These are phyloP conservation scores for Cyclanthera cordifolia DNA, from an alignment of 306 rosid species.

Conservation along the genomic window DNA sequence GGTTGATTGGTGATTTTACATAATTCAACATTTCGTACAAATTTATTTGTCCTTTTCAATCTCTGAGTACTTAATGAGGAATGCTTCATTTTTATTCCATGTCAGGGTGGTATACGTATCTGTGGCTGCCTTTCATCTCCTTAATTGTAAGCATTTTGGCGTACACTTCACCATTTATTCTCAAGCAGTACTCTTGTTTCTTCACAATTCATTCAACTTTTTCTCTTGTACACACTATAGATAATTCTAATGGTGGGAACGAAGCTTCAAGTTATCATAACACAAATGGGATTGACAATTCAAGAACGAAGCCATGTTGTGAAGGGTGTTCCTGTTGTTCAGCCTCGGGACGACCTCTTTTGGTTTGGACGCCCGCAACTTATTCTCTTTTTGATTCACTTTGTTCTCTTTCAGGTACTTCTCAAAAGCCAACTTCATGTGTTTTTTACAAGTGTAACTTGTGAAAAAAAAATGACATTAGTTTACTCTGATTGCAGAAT, in stretches of 20 bases:
- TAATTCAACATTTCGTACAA: background rate
- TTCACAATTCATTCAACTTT: background rate
- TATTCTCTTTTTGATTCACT: slow-evolving; percentile 52
- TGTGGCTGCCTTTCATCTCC: slow-evolving; percentile 76
- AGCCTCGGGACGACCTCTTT: slow-evolving; percentile 60
- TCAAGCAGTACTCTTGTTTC: background rate
- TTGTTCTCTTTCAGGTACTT: slow-evolving; percentile 63
- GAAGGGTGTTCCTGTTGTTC: slow-evolving; percentile 61
- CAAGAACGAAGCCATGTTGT: slow-evolving; percentile 61
- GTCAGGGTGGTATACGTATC: slow-evolving; percentile 57
- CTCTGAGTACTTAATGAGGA: slow-evolving; percentile 7
- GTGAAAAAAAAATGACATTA: background rate
- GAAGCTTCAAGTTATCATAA: slow-evolving; percentile 59
- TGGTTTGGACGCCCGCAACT: slow-evolving; percentile 64
- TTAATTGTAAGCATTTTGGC: slow-evolving; percentile 44
- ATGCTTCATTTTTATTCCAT: slow-evolving; percentile 1
- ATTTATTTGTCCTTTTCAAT: background rate
- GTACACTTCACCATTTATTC: background rate
- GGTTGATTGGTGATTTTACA: too few species aligned
- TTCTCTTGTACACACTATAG: slow-evolving; percentile 21
- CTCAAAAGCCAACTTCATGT: background rate
- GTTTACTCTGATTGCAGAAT: slow-evolving; percentile 31
- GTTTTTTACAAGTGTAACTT: too few species aligned
- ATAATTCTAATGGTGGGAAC: slow-evolving; percentile 63
- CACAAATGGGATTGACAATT: slow-evolving; percentile 54